Conservation (phyloP, 371 early-diverging fungal genomes). For the Funneliformis caledonium region DNA sequence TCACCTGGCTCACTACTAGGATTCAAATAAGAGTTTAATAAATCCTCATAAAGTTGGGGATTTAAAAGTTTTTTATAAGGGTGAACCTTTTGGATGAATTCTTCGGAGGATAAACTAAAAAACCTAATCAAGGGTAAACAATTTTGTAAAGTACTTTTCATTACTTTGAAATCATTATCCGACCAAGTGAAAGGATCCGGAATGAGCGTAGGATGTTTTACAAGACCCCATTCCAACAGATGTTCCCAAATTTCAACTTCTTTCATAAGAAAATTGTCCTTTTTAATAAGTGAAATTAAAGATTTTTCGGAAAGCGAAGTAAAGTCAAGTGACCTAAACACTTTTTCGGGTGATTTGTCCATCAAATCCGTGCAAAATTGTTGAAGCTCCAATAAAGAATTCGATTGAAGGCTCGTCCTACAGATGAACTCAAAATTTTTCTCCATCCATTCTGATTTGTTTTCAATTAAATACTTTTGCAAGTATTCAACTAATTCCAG, state of each 20-base stretch:
- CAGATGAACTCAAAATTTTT: too few species aligned
- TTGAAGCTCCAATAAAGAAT: too few species aligned
- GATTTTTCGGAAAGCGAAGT: too few species aligned
- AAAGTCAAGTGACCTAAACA: too few species aligned
- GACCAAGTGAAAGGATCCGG: background rate
- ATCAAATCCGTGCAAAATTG: too few species aligned
- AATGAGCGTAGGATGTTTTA: background rate
- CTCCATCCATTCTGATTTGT: background rate
- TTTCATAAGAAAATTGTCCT: conserved; percentile 1
- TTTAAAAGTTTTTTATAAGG: too few species aligned
- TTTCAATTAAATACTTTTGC: background rate
- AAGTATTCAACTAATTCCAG: background rate
- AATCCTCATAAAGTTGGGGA: too few species aligned
- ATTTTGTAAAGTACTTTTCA: background rate
- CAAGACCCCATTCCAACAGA: conserved; percentile 21
- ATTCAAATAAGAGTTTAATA: too few species aligned
- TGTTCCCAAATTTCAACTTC: conserved; percentile 28
- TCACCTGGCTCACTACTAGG: too few species aligned
- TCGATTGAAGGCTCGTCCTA: too few species aligned
- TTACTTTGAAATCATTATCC: background rate
- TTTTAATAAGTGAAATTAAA: background rate
- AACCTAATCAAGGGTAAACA: background rate
- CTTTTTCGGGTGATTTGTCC: too few species aligned
- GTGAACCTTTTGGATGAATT: background rate
- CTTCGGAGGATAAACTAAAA: background rate